Percentiles rank a stretch among this genome's conserved stretches.
These are phyloP conservation scores for carrot (Daucus carota) DNA, from an alignment of 129 eudicot species.

Conservation along the genomic window DNA sequence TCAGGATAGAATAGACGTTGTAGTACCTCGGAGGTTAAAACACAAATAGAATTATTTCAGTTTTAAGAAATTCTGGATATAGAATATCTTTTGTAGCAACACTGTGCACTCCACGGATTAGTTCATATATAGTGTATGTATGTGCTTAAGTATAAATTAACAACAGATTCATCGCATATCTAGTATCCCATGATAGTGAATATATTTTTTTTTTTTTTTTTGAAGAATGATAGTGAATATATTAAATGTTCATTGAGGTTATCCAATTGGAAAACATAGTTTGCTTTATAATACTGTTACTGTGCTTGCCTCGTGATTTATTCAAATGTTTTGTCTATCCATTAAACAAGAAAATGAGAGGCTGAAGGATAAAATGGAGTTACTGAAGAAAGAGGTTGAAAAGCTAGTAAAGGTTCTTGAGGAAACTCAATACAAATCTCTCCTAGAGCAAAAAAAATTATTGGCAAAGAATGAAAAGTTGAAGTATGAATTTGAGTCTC, in stretches of 20 bases:
- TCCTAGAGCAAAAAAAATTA: neutral
- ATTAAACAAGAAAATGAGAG: neutral
- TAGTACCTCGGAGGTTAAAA: neutral
- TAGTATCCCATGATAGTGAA: neutral
- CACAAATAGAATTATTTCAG: neutral
- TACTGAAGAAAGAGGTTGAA: neutral
- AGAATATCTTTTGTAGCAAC: neutral
- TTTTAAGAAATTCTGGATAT: neutral
- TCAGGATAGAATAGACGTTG: neutral
- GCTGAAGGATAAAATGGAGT: neutral
- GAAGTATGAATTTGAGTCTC: neutral
- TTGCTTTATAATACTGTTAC: neutral
- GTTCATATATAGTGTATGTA: neutral
- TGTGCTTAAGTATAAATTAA: neutral
- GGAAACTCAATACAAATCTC: neutral
- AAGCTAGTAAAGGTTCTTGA: neutral
- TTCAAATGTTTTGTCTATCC: neutral
- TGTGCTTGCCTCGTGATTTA: neutral
- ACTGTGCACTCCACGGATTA: neutral
- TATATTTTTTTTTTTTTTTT: too few species aligned
- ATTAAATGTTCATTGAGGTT: neutral
- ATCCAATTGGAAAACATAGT: neutral
- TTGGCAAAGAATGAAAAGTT: slow-evolving; percentile 7
- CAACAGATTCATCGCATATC: neutral
- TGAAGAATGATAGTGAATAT: too few species aligned